Evolutionary conservation across 768 basidiomycete genomes (phyloP), one percentile per base, ranked within the genome.

Genomic region (Suillus spraguei): DNA sequence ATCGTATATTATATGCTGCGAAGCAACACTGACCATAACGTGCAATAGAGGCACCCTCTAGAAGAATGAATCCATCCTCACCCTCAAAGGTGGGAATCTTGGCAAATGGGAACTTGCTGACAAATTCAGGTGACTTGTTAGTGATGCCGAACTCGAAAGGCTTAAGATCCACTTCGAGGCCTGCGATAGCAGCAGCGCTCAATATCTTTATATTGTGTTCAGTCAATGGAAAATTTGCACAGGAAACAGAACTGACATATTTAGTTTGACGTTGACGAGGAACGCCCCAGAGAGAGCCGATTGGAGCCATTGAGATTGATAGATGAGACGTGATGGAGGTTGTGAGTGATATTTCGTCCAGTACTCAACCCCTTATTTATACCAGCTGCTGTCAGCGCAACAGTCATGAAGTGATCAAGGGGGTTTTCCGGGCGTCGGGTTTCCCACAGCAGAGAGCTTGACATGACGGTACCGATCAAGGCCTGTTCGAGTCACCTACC

Each of bases 31-130:
- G 60, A 39, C 74, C 68, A 60, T 76, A 64, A 35, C 70, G 74
- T 28, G 72, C 74, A 44, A 75, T 75, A 13, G 71, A 7, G 1
- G 68, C 71, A 5, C 74, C 74, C 60, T 75, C 74, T 49, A 72
- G 64, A 55, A 76, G 50, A 55, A 59, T 67, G 20, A 76, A 47
- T 2, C 71, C 74, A 4, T 67, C 46, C 24, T 47, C 54, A 52
- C 64, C 61, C 32, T 76, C 74, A 36, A 75, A 74, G 0, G 68
- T 66, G 7, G 73, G 73, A 0, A 74, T 7, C 59, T 72, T 74
- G 32, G 74, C 73, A 11, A 76, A 0, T 2, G 72, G 72, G 44
- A 74, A 76, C 59, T 76, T 74, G 4, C 46, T 38, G 24, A 76
- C 66, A 63, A 61, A 74, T 65, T 76, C 74, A 6, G 72, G 66